Evolutionary conservation across 2,329 filamentous ascomycete genomes (phyloP).

Genomic region (Ophioceras dolichostomum): DNA sequence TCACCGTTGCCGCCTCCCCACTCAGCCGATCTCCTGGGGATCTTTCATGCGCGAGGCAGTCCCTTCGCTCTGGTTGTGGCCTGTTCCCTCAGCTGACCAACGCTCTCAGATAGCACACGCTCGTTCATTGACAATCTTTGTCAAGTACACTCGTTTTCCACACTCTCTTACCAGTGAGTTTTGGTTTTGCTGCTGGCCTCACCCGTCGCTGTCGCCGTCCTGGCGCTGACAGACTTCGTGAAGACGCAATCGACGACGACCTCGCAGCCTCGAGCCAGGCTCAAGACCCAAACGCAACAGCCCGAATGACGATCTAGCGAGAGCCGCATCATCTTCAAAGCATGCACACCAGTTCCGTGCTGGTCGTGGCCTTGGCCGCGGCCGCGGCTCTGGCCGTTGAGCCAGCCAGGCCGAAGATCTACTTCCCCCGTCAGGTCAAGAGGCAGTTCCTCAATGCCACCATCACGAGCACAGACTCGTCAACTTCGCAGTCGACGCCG

Average conservation of each 20-base stretch:
- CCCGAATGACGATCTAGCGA: constrained; percentile 5
- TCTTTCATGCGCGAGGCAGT: constrained; percentile 14
- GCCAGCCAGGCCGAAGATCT: constrained; percentile 34
- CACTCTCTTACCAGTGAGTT: constrained; percentile 35
- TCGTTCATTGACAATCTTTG: constrained; percentile 34
- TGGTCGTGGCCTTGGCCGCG: constrained; percentile 36
- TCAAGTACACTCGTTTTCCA: constrained; percentile 48
- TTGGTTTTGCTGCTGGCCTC: constrained; percentile 2
- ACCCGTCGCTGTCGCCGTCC: constrained; percentile 6
- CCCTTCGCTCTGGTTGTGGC: constrained; percentile 1
- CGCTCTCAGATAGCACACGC: constrained; percentile 35
- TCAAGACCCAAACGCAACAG: too few species aligned
- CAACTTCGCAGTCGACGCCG: background rate
- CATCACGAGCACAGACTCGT: constrained; percentile 12
- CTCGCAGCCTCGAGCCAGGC: too few species aligned
- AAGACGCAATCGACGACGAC: too few species aligned
- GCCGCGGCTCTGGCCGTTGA: constrained; percentile 32
- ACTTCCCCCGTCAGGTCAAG: constrained; percentile 45
- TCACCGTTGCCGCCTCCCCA: constrained; percentile 3
- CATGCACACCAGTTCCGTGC: constrained; percentile 37
- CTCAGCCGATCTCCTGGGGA: constrained; percentile 15
- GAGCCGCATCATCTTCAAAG: constrained; percentile 13
- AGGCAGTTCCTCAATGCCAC: constrained; percentile 33
- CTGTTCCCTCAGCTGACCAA: constrained; percentile 3
- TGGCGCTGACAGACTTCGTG: constrained; percentile 14